Evolutionary conservation across 176 grass and related monocot genomes (phyloP), one percentile per base, ranked within the genome.

Genomic region (Avena insularis): DNA sequence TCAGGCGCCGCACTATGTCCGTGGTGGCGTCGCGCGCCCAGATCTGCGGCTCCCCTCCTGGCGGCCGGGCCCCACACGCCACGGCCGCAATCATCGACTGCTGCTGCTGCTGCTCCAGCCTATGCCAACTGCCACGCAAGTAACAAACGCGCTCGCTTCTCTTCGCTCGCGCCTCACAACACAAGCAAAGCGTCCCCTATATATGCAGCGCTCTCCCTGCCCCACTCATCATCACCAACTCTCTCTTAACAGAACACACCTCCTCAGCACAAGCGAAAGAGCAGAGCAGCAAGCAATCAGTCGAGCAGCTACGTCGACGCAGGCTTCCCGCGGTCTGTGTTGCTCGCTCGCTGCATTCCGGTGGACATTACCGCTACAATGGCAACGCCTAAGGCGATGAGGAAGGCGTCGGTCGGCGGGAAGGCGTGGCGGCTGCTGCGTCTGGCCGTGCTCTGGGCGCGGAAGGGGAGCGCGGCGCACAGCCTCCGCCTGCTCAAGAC

Each of bases 401-500:
- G 66, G 75, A 91, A 85, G 55, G 36, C 86, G 23, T 65, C 88
- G 51, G 35, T 93, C 9, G 55, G 88, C 14, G 79, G 87, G n/a
- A 84, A 90, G 23, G 92, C 92, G 76, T 95, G 92, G 96, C 81
- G 88, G 3, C 56, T 94, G 21, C 85, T 98, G 82, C 88, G 86
- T 0, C 25, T 98, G 71, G 85, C 93, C 10, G 66, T 91, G 53
- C 74, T 94, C 20, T 94, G 93, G 93, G 90, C 88, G 66, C 71
- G 93, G 27, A 86, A 73, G 57, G 88, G 92, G 14, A 75, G 90
- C 56, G 82, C 77, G 11, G 88, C 81, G 83, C 90, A 88, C 54
- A 85, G 87, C 75, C 88, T 98, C 70, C 88, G 90, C 78, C 33
- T 95, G 43, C 87, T 95, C 60, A 87, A 71, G n/a, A 86, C 82